These are phyloP conservation scores for Candida neerlandica DNA, from an alignment of 1,139 yeast species.

Conservation along the genomic window DNA sequence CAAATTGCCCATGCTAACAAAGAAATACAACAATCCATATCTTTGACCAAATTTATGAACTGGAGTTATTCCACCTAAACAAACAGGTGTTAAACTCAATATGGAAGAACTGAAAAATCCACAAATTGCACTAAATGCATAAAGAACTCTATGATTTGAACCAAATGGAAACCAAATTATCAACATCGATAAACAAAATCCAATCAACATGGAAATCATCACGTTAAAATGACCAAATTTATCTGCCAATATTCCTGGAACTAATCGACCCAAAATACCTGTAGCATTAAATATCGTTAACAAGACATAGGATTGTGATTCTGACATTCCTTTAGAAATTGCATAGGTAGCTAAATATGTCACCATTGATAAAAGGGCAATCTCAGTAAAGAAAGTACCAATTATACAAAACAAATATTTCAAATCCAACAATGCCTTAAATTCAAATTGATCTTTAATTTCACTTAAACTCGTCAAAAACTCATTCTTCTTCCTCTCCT, in stretches of 20 bases:
- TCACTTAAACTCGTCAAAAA: conserved; percentile 29
- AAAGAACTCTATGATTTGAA: conserved; percentile 35
- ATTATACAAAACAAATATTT: conserved; percentile 27
- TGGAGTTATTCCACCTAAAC: conserved; percentile 39
- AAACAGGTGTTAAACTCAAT: conserved; percentile 37
- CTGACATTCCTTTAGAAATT: conserved; percentile 52
- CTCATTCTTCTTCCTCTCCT: conserved; percentile 9
- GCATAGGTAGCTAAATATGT: conserved; percentile 63
- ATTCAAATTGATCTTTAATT: conserved; percentile 24
- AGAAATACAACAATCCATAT: conserved; percentile 42
- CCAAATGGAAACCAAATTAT: conserved; percentile 61
- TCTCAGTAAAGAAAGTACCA: conserved; percentile 53
- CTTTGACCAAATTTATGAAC: conserved; percentile 37
- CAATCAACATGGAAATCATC: conserved; percentile 42
- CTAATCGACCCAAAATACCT: conserved; percentile 59
- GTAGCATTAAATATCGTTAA: conserved; percentile 60
- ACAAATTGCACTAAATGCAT: conserved; percentile 49
- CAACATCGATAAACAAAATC: conserved; percentile 43
- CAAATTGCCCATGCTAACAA: conserved; percentile 42
- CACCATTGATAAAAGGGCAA: conserved; percentile 52
- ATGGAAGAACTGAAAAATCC: conserved; percentile 47
- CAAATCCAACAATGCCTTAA: conserved; percentile 29
- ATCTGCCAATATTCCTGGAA: conserved; percentile 60
- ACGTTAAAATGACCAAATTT: conserved; percentile 60
- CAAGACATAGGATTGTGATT: conserved; percentile 52